Percentiles rank a stretch among this genome's conserved stretches.
Evolutionary conservation across 345 rosid genomes (phyloP).

Genomic region (Linum tenue): DNA sequence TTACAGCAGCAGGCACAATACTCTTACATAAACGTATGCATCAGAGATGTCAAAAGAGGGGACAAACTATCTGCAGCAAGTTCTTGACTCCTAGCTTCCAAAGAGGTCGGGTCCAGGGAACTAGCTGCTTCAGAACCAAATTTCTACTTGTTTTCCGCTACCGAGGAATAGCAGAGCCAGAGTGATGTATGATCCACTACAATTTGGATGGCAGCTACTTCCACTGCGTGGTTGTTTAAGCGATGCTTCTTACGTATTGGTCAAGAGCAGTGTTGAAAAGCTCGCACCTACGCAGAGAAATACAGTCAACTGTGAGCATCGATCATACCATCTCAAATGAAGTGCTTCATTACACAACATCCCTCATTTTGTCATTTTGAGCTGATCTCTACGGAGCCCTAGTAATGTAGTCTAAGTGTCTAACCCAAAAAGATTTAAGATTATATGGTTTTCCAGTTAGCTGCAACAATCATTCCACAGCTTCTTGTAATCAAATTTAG

Average conservation of each 20-base stretch:
- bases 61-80: not conserved
- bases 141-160: too few species aligned
- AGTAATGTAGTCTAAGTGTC: too few species aligned
- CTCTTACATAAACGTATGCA: too few species aligned
- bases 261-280: slow-evolving; percentile 62
- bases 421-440: too few species aligned
- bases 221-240: slow-evolving; percentile 20
- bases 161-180: not conserved
- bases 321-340: too few species aligned
- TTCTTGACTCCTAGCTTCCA: not conserved
- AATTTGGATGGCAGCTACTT: not conserved
- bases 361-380: not conserved
- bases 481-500: too few species aligned
- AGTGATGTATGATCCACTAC: not conserved
- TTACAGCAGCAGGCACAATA: too few species aligned
- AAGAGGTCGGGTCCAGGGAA: too few species aligned
- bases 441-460: too few species aligned
- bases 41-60: too few species aligned
- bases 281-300: slow-evolving; percentile 46
- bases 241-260: slow-evolving; percentile 74
- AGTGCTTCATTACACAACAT: not conserved
- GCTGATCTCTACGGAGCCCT: too few species aligned
- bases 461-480: too few species aligned
- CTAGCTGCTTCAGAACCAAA: not conserved
- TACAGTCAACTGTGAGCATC: not conserved